Evolutionary conservation across 1,139 yeast species (phyloP), one percentile per base, ranked within the genome.

Genomic region (Candida smagusa): DNA sequence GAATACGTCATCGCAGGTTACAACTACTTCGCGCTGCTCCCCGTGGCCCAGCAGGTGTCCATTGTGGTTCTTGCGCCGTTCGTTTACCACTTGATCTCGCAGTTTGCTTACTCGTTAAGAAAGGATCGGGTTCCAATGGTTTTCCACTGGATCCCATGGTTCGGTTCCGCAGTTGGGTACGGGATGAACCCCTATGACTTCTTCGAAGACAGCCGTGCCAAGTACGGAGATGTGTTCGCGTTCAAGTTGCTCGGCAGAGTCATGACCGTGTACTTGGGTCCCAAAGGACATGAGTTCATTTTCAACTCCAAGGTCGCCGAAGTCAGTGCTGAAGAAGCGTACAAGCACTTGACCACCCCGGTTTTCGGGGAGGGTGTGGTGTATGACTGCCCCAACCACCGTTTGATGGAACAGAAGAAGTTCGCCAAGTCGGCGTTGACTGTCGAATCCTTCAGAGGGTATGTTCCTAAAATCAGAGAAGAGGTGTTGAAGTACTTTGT

Each of bases 401-500:
- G 89, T 50, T 77, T 92, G 53, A 94, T 92, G 98, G 98, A 92
- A 63, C 98, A 92, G 65, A 92, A 94, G 79, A 92, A 89, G 71
- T 92, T 92, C 56, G 95, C 94, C 47, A 92, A 92, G 67, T 76
- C 79, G 42, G 95, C 97, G 12, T 75, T 92, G 50, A 84, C 96
- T 30, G 77, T 78, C 47, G 97, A 88, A 35, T 81, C 95, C 2
- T 94, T 92, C 70, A 77, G 78, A 52, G 64, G 71, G 22, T 90
- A 92, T 56, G 97, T 94, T 36, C 98, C 98, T 38, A 72, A 83
- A 61, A 88, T 92, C 53, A 78, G 79, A 54, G 84, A 82, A 47
- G 98, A 92, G 63, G 74, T 86, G 31, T 56, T 72, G 44, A 69
- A 74, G 46, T 92, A 86, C 62, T 78, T 92, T 61, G 56, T 61